These are phyloP conservation scores for Paracoccidioides brasiliensis DNA, from an alignment of 2,329 filamentous ascomycete genomes.

Conservation along the genomic window DNA sequence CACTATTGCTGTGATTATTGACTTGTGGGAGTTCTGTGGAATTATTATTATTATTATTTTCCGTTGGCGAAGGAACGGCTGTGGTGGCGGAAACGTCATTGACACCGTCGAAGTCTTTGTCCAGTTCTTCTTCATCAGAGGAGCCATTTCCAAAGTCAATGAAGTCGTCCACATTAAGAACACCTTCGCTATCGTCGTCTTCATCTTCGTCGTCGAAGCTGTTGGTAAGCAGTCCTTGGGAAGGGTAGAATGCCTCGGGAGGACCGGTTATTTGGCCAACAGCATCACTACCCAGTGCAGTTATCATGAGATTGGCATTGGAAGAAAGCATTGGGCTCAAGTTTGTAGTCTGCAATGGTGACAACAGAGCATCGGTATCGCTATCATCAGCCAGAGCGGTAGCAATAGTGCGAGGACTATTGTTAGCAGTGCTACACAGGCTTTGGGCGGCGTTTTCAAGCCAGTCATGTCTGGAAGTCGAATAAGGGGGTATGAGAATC, in stretches of 20 bases:
- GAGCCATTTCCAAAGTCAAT: slow-evolving; percentile 51
- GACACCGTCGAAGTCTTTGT: slow-evolving; percentile 36
- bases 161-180: slow-evolving; percentile 57
- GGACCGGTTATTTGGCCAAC: slow-evolving; percentile 56
- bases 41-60: slow-evolving; percentile 1
- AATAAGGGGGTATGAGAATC: slow-evolving; percentile 35
- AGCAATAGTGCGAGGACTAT: slow-evolving; percentile 29
- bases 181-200: slow-evolving; percentile 51
- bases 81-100: slow-evolving; percentile 33
- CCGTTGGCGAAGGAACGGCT: slow-evolving; percentile 28
- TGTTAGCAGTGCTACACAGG: slow-evolving; percentile 29
- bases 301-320: slow-evolving; percentile 65
- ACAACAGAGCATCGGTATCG: slow-evolving; percentile 31
- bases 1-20: slow-evolving; percentile 10
- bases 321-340: slow-evolving; percentile 49
- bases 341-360: slow-evolving; percentile 22
- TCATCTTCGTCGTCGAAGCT: slow-evolving; percentile 49
- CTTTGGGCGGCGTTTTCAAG: slow-evolving; percentile 31
- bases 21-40: not conserved
- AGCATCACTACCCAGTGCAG: slow-evolving; percentile 46
- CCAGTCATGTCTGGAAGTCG: slow-evolving; percentile 35
- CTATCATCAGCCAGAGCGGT: slow-evolving; percentile 32
- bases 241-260: slow-evolving; percentile 62
- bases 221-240: slow-evolving; percentile 41
- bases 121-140: slow-evolving; percentile 47